Base-by-base conservation (phyloP, 176 grass and related monocot species). In the Lolium rigidum region DNA sequence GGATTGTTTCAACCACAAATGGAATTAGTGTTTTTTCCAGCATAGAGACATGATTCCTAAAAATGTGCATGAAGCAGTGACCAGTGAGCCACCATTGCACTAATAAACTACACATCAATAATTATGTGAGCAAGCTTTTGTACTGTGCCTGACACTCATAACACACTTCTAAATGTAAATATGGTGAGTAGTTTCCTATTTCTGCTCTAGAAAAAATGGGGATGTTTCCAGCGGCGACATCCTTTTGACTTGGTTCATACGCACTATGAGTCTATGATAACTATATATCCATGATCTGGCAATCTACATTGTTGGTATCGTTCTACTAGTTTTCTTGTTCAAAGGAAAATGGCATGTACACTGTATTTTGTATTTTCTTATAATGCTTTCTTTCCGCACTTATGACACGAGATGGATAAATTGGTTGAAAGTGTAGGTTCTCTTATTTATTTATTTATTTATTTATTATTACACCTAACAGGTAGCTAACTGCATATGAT, bases 1-100 rank as follows among this genome's bases (percentile, higher is more conserved):
- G 70, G 68, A 80, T 48, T 77, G 13, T 49, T 70, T 83, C 17
- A 56, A 8, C 70, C n/a, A 56, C 58, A 71, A 71, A 82, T 37
- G 26, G 21, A 63, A 49, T 25, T 72, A 8, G 28, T 62, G 20
- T 46, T 49, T 71, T 49, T 60, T 71, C 38, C 37, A 47, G 38
- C 38, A 21, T 17, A 48, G 15, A 60, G 16, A 74, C 38, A 74
- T 48, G 65, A 70, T 70, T 41, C 67, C 67, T 70, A 31, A 56
- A 70, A 7, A 39, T 38, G 39, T 54, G 47, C 62, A 70, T 14
- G 28, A 83, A 82, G 50, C 21, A 48, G 38, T 9, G 67, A 82
- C 31, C 21, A 48, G 38, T 9, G 67, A 74, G 17, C 44, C 10
- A 3, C 17, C 26, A 68, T 54, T 68, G 22, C 68, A 25, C 13